Conservation (phyloP, 192 early-diverging fungal genomes). For the Gryganskiella cystojenkinii region DNA sequence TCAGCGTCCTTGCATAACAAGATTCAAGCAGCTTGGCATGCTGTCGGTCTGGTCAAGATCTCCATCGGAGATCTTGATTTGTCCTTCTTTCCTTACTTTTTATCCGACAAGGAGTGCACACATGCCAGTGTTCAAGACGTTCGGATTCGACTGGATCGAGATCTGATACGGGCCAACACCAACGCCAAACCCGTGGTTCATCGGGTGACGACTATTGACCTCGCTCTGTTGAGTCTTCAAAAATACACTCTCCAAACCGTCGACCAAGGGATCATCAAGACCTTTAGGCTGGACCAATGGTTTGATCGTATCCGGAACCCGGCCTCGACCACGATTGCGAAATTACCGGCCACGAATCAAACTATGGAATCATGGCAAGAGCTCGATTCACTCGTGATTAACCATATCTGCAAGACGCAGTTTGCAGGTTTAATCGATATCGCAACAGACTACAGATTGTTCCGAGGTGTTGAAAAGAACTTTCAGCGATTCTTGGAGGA, state of each 20-base stretch:
- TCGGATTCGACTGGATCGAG: constrained; percentile 21
- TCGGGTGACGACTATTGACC: constrained; percentile 15
- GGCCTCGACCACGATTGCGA: constrained; percentile 38
- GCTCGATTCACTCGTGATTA: constrained; percentile 25
- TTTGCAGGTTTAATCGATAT: constrained; percentile 49
- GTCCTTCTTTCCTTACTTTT: constrained; percentile 49
- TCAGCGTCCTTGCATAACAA: neutral
- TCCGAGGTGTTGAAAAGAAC: constrained; percentile 47
- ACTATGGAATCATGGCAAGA: constrained; percentile 51
- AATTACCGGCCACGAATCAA: constrained; percentile 35
- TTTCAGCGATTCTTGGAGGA: constrained; percentile 47
- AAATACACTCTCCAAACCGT: constrained; percentile 32
- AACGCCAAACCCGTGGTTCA: constrained; percentile 19
- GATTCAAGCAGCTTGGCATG: constrained; percentile 24
- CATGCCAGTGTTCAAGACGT: constrained; percentile 44
- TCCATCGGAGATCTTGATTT: constrained; percentile 30
- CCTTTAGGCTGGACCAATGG: constrained; percentile 42
- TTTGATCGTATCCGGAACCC: constrained; percentile 47
- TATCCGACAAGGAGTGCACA: constrained; percentile 50
- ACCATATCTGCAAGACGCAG: constrained; percentile 43
- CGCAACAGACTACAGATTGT: constrained; percentile 42
- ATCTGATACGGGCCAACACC: constrained; percentile 13
- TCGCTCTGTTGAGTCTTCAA: constrained; percentile 29
- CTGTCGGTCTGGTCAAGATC: constrained; percentile 32
- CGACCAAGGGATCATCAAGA: constrained; percentile 14